phyloP scores from a whole-genome alignment of 768 basidiomycete genomes.

The Serendipita vermifera region DNA sequence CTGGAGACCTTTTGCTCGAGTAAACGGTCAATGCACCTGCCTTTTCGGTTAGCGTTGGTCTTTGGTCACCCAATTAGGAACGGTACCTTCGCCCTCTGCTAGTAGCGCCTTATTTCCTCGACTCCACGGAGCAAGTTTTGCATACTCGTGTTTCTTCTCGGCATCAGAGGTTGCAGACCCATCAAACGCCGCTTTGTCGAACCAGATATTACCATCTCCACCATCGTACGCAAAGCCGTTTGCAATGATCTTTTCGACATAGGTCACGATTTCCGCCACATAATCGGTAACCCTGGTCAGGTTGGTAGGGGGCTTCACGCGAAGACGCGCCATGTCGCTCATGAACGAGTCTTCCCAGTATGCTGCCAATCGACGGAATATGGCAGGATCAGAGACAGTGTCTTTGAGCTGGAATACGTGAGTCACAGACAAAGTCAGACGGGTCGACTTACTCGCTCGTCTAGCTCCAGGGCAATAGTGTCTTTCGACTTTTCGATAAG shows the following conservation, averaged over 20 bases:
- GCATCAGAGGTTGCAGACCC: conserved; percentile 27
- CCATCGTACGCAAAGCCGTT: conserved; percentile 71
- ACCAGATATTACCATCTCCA: conserved; percentile 77
- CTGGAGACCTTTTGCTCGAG: conserved; percentile 56
- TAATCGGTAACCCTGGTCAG: conserved; percentile 95
- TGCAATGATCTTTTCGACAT: conserved; percentile 69
- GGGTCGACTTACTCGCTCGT: conserved; percentile 44
- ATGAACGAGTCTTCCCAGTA: conserved; percentile 89
- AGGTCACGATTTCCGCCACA: conserved; percentile 85
- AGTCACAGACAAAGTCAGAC: conserved; percentile 11
- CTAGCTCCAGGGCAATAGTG: conserved; percentile 57
- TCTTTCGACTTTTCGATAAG: conserved; percentile 68
- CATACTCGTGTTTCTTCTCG: conserved; percentile 58
- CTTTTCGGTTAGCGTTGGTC: too few species aligned
- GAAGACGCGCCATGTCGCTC: conserved; percentile 80
- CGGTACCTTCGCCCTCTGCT: conserved; percentile 80
- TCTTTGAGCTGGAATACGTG: conserved; percentile 44
- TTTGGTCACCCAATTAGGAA: too few species aligned
- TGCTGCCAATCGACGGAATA: conserved; percentile 68
- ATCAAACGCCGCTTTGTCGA: conserved; percentile 77
- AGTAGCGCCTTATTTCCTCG: conserved; percentile 84
- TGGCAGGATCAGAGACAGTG: conserved; percentile 72
- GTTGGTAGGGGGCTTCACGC: conserved; percentile 76
- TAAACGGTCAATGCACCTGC: conserved; percentile 45
- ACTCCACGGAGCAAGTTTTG: conserved; percentile 91